These are phyloP conservation scores for Leccinum cinnamomeum DNA, from an alignment of 1,284 basidiomycete species.

Conservation along the genomic window DNA sequence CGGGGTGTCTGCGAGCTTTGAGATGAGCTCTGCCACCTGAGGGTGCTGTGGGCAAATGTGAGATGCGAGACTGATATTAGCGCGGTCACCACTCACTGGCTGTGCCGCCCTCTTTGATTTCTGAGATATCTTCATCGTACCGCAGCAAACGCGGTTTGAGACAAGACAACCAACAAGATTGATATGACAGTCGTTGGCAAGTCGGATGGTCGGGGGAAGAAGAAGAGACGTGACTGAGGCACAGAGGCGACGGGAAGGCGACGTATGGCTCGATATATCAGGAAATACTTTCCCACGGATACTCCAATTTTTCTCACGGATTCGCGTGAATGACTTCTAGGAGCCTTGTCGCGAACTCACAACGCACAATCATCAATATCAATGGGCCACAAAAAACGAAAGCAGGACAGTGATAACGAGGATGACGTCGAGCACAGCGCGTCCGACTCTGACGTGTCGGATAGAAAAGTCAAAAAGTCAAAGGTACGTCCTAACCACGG, in stretches of 20 bases:
- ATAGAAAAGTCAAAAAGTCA: slow-evolving; percentile 3
- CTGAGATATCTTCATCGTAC: slow-evolving; percentile 78
- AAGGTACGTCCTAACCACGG: slow-evolving; percentile 18
- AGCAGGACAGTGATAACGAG: slow-evolving; percentile 34
- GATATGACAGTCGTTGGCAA: slow-evolving; percentile 8
- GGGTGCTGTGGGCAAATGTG: slow-evolving; percentile 54
- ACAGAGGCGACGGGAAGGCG: slow-evolving; percentile 18
- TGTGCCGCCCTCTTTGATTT: slow-evolving; percentile 74
- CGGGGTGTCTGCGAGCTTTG: slow-evolving; percentile 60
- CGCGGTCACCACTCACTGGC: slow-evolving; percentile 46
- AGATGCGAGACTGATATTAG: slow-evolving; percentile 17
- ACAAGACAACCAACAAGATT: slow-evolving; percentile 18
- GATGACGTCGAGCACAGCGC: slow-evolving; percentile 15
- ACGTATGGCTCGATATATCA: slow-evolving; percentile 37
- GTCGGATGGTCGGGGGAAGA: slow-evolving; percentile 12
- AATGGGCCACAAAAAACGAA: slow-evolving; percentile 30
- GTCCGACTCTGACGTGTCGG: slow-evolving; percentile 14
- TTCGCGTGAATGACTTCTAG: neutral
- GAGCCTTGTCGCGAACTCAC: too few species aligned
- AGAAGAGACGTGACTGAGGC: slow-evolving; percentile 15
- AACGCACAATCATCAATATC: neutral
- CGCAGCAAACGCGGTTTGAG: slow-evolving; percentile 47
- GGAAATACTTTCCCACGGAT: slow-evolving; percentile 27
- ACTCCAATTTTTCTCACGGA: slow-evolving; percentile 16
- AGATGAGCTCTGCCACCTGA: slow-evolving; percentile 74